These are phyloP conservation scores for Phanerodontia chrysosporium DNA, from an alignment of 768 basidiomycete species.

Conservation along the genomic window DNA sequence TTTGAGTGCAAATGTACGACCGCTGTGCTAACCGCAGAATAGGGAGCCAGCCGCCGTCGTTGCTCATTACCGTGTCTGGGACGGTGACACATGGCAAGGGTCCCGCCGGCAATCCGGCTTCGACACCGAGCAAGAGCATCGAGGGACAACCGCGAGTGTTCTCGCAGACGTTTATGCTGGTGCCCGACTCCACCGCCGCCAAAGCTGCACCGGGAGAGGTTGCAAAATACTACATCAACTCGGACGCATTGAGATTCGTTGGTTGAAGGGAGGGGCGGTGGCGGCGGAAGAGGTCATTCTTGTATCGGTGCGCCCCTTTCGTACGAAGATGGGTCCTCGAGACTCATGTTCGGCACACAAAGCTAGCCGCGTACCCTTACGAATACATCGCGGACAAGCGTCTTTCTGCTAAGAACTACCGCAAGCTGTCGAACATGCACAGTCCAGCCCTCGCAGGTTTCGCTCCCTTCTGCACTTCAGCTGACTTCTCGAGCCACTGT, in stretches of 20 bases:
- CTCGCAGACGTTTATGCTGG: slow-evolving; percentile 83
- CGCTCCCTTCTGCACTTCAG: no score
- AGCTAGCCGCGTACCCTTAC: no score
- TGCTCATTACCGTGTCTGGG: slow-evolving; percentile 77
- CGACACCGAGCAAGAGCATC: slow-evolving; percentile 42
- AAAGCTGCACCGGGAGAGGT: slow-evolving; percentile 65
- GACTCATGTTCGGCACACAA: no score
- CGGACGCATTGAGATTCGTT: slow-evolving; percentile 80
- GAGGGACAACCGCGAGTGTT: slow-evolving; percentile 84
- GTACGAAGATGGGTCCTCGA: neutral
- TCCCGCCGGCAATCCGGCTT: slow-evolving; percentile 52
- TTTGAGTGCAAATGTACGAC: neutral
- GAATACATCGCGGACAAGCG: no score
- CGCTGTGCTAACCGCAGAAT: neutral
- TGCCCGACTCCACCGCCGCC: slow-evolving; percentile 66
- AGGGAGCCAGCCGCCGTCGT: slow-evolving; percentile 77
- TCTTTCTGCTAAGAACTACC: no score
- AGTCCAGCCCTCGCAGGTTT: no score
- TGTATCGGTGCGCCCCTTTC: neutral
- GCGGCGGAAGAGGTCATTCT: no score
- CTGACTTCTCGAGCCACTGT: no score
- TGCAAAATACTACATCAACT: slow-evolving; percentile 77
- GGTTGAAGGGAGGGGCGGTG: slow-evolving; percentile 37
- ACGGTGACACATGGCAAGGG: slow-evolving; percentile 69
- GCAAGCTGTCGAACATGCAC: no score